These are phyloP conservation scores for Ascochyta koolunga DNA, from an alignment of 2,329 filamentous ascomycete species.

Conservation along the genomic window DNA sequence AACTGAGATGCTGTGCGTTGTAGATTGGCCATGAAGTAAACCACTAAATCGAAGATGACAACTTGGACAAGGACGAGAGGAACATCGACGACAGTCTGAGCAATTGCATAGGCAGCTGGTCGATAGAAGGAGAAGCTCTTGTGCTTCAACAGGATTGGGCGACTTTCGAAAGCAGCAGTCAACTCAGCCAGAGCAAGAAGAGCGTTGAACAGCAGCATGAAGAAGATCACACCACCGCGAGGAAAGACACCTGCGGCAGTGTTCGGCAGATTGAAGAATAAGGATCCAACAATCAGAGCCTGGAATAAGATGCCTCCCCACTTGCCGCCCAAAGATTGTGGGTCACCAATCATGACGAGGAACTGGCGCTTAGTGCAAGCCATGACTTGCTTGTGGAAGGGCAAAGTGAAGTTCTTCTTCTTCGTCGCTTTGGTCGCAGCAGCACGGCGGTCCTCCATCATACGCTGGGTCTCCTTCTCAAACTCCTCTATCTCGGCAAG, in stretches of 20 bases:
- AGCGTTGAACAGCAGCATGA: conserved; percentile 67
- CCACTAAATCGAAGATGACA: conserved; percentile 63
- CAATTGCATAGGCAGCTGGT: conserved; percentile 64
- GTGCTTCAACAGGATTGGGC: conserved; percentile 72
- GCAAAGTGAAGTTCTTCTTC: conserved; percentile 51
- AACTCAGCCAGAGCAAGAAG: conserved; percentile 66
- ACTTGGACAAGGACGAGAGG: conserved; percentile 65
- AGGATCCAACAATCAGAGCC: conserved; percentile 48
- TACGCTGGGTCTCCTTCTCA: conserved; percentile 39
- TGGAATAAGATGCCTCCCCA: conserved; percentile 55
- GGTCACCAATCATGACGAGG: conserved; percentile 61
- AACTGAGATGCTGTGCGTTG: conserved; percentile 64
- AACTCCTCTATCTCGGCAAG: conserved; percentile 50
- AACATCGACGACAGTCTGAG: conserved; percentile 63
- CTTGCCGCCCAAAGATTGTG: conserved; percentile 52
- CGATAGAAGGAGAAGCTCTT: conserved; percentile 73
- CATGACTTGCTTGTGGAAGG: conserved; percentile 49
- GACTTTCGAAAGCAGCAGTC: conserved; percentile 64
- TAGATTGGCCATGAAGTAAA: conserved; percentile 67
- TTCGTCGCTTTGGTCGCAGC: conserved; percentile 45
- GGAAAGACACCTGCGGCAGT: conserved; percentile 63
- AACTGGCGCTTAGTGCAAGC: conserved; percentile 52
- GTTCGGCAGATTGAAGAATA: conserved; percentile 61
- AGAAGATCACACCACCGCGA: conserved; percentile 66
- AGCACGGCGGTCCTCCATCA: conserved; percentile 39